Evolutionary conservation across 305 asterid genomes (phyloP).

Genomic region (Fraxinus greggii): DNA sequence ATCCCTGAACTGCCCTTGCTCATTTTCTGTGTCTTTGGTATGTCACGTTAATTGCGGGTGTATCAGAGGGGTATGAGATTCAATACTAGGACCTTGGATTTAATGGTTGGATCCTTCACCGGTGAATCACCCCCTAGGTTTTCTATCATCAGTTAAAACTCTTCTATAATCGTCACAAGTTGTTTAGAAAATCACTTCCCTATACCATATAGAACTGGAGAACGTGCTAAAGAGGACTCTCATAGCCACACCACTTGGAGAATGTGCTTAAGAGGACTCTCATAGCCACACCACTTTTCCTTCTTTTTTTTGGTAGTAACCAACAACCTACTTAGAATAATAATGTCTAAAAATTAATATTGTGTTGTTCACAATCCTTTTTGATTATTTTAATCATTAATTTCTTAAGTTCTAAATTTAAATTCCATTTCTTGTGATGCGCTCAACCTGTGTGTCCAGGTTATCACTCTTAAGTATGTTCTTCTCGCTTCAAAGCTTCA

Average conservation of each 20-base stretch:
- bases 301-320: background rate
- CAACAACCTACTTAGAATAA: background rate
- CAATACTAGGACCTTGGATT: background rate
- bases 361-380: background rate
- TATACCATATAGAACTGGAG: background rate
- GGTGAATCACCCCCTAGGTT: background rate
- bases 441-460: background rate
- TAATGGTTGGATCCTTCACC: background rate
- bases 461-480: background rate
- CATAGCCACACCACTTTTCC: background rate
- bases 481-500: background rate
- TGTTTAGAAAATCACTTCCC: background rate
- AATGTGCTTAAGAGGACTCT: too few species aligned
- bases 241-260: background rate
- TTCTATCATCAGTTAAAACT: background rate
- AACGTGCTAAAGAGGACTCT: background rate
- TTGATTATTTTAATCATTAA: background rate
- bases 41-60: too few species aligned
- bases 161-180: background rate
- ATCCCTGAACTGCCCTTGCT: too few species aligned
- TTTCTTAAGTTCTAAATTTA: background rate
- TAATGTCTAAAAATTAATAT: background rate
- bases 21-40: too few species aligned
- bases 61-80: background rate
- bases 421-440: background rate